phyloP scores from a whole-genome alignment of 1,284 basidiomycete species.

The Laetiporus sulphureus region DNA sequence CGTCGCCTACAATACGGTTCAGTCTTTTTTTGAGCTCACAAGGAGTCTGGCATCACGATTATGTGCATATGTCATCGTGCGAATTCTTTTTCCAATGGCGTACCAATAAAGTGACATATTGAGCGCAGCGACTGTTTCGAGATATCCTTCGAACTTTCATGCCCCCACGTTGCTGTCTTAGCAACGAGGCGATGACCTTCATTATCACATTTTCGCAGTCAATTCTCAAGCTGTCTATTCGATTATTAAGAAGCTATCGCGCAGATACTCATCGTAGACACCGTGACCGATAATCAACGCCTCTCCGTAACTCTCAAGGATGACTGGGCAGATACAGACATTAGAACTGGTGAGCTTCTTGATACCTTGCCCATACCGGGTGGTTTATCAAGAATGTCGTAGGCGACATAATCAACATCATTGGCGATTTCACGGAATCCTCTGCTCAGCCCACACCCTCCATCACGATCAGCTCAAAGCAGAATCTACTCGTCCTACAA shows the following conservation, averaged over 20 bases:
- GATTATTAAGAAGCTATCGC: neutral
- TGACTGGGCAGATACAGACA: slow-evolving; percentile 58
- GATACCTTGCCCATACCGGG: neutral
- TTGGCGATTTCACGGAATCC: slow-evolving; percentile 45
- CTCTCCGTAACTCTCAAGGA: slow-evolving; percentile 47
- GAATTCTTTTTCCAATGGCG: too few species aligned
- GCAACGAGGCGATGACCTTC: neutral
- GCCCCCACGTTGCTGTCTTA: too few species aligned
- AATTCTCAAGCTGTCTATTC: neutral
- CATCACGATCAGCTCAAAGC: slow-evolving; percentile 49
- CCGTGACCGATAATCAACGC: slow-evolving; percentile 31
- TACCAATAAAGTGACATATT: too few species aligned
- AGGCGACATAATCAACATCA: slow-evolving; percentile 77
- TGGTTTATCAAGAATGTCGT: slow-evolving; percentile 1
- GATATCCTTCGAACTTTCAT: neutral
- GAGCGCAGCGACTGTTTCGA: neutral
- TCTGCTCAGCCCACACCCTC: slow-evolving; percentile 27
- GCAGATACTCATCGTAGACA: slow-evolving; percentile 32
- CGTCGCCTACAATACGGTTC: neutral
- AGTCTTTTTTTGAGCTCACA: neutral
- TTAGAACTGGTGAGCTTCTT: slow-evolving; percentile 41
- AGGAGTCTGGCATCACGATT: neutral
- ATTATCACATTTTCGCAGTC: neutral
- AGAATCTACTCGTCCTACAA: slow-evolving; percentile 74
- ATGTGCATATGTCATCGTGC: neutral